A percentile compares a stretch with the other conserved stretches of the same genome.
Conservation (phyloP, 1,139 yeast species). For the Geotrichum aggregatum region DNA sequence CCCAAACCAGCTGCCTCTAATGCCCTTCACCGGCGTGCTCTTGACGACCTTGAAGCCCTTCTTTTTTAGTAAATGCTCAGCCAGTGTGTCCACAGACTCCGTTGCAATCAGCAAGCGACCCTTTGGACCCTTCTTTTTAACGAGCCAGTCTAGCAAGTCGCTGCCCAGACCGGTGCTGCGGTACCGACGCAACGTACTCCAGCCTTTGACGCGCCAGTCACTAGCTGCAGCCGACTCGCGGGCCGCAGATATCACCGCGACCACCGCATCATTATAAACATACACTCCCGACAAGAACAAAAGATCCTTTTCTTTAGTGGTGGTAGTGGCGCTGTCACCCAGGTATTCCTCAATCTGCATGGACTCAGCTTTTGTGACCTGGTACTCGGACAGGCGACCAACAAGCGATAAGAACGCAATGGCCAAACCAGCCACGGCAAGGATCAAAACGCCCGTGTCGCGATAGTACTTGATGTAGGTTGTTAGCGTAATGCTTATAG, state of each 20-base stretch:
- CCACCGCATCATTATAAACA: slow-evolving; percentile 25
- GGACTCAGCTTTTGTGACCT: slow-evolving; percentile 20
- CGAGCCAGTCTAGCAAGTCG: slow-evolving; percentile 25
- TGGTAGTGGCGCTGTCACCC: not conserved
- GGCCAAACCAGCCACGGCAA: slow-evolving; percentile 22
- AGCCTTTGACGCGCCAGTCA: slow-evolving; percentile 23
- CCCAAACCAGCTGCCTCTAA: slow-evolving; percentile 13
- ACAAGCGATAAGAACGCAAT: slow-evolving; percentile 27
- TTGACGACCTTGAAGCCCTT: slow-evolving; percentile 23
- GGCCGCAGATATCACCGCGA: slow-evolving; percentile 24
- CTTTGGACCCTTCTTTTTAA: slow-evolving; percentile 15
- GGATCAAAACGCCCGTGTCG: slow-evolving; percentile 23
- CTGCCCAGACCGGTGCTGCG: slow-evolving; percentile 30
- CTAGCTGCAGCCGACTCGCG: slow-evolving; percentile 8
- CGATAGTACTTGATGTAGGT: not conserved
- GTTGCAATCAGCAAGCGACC: slow-evolving; percentile 18
- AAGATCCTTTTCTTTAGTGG: slow-evolving; percentile 18
- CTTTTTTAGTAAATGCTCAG: slow-evolving; percentile 21
- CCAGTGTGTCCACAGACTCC: slow-evolving; percentile 23
- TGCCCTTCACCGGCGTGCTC: not conserved
- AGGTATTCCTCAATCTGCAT: slow-evolving; percentile 15
- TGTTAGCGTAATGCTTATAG: slow-evolving; percentile 4
- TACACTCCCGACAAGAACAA: slow-evolving; percentile 24
- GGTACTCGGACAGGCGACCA: slow-evolving; percentile 23
- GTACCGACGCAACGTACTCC: slow-evolving; percentile 29